phyloP scores from a whole-genome alignment of 2,329 filamentous ascomycete species.

The Calonectria hongkongensis region DNA sequence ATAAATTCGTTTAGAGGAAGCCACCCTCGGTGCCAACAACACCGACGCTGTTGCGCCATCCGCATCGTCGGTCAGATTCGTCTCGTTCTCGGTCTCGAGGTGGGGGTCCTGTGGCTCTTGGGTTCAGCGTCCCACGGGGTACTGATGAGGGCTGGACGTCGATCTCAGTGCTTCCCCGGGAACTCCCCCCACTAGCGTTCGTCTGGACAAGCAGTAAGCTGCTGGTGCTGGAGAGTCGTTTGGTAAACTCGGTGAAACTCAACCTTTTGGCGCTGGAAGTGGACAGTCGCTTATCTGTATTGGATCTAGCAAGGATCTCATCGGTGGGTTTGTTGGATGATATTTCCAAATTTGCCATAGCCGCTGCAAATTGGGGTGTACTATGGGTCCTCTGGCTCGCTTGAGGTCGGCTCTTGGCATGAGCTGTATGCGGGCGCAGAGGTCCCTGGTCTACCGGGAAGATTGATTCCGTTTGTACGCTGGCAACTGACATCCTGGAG shows the following conservation, averaged over 20 bases:
- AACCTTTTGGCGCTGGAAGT: conserved; percentile 74
- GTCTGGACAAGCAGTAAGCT: conserved; percentile 76
- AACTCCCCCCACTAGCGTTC: conserved; percentile 70
- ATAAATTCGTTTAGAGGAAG: conserved; percentile 66
- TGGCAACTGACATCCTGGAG: conserved; percentile 59
- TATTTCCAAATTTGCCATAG: conserved; percentile 51
- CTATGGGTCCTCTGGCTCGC: conserved; percentile 67
- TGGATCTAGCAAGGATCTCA: conserved; percentile 57
- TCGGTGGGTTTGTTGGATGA: conserved; percentile 57
- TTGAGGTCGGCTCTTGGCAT: conserved; percentile 68
- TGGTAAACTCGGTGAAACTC: conserved; percentile 77
- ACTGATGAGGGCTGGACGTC: conserved; percentile 63
- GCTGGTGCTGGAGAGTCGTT: conserved; percentile 76
- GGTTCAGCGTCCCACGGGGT: conserved; percentile 64
- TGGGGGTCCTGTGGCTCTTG: conserved; percentile 60
- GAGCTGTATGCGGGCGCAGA: conserved; percentile 72
- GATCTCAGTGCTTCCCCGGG: conserved; percentile 67
- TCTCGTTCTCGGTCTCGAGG: conserved; percentile 60
- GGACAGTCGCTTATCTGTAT: conserved; percentile 70
- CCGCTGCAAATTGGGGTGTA: conserved; percentile 66
- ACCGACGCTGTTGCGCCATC: conserved; percentile 75
- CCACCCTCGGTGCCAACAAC: conserved; percentile 73
- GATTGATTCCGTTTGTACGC: conserved; percentile 56
- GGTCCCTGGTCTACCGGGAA: conserved; percentile 46
- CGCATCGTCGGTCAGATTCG: conserved; percentile 67